Base-by-base conservation (phyloP, 2,329 filamentous ascomycete genomes). In the Chaetomium sp. region DNA sequence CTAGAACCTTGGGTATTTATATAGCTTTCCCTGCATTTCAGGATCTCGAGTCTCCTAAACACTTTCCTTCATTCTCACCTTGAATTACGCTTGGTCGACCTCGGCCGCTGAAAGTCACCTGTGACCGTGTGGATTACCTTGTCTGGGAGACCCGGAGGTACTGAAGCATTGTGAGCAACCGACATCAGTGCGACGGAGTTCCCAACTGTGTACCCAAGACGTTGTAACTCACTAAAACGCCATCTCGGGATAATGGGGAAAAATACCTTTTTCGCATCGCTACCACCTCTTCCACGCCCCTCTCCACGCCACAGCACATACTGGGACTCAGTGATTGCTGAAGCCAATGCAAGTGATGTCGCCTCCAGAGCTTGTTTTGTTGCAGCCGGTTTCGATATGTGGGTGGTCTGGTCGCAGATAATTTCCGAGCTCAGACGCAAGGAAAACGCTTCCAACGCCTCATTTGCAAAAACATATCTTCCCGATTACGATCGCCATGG, bases 51-150 rank as follows among this genome's bases (percentile, higher is more conserved):
- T 35, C 9, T n/a, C 27, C 11, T 6, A 46, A 34, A 27, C 19
- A 8, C 19, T 14, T 47, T 47, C 10, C 33, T 35, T 12, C 19
- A 47, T 47, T n/a, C 6, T 36, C 9, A 14, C 33, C 32, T 35
- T 34, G 45, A 34, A 33, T 36, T 27, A 7, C 47, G 34, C 27
- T 14, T n/a, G 12, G 36, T 4, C 19, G 9, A 47, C 38, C 40
- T 37, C 40, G 5, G 27, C 33, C 36, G 14, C 49, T 4, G 14
- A 43, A 35, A 11, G 49, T 51, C 49, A 51, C 27, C 49, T 51
- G 49, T 44, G 40, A 51, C 37, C 40, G 49, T 51, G 49, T 51
- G 49, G 49, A 51, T 51, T 51, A n/a, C 49, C 49, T 51, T 12
- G 49, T 36, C 49, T 51, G 49, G 40, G 49, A 5, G 10, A 51